Conservation (phyloP, 1,284 basidiomycete genomes). For the Boletus mariae region DNA sequence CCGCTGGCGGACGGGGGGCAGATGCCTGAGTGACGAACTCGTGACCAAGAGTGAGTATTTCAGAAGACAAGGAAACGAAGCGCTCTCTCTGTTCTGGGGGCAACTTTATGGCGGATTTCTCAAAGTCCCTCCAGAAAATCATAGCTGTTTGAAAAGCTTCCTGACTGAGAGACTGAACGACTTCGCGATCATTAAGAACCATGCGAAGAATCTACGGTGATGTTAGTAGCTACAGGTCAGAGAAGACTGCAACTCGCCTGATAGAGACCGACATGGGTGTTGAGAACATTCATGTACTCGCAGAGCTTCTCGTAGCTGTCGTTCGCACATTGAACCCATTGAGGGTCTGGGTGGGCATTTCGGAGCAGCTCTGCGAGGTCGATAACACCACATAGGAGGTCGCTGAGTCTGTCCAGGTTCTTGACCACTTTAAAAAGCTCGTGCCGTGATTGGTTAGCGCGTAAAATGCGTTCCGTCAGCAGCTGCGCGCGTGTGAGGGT, state of each 20-base stretch:
- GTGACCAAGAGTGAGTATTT: constrained; percentile 86
- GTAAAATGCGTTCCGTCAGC: constrained; percentile 71
- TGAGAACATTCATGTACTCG: constrained; percentile 97
- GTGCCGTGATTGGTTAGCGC: constrained; percentile 56
- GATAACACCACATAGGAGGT: constrained; percentile 93
- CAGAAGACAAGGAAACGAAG: constrained; percentile 90
- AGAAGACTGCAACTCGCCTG: constrained; percentile 52
- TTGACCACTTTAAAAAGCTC: constrained; percentile 86
- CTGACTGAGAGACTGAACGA: constrained; percentile 57
- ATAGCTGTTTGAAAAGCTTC: constrained; percentile 82
- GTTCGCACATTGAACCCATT: constrained; percentile 85
- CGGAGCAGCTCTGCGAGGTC: constrained; percentile 93
- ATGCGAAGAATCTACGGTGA: constrained; percentile 53
- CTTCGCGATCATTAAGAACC: constrained; percentile 59
- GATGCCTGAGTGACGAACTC: constrained; percentile 74
- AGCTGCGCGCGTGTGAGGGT: constrained; percentile 71
- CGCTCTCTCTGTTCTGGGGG: constrained; percentile 72
- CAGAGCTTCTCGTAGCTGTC: constrained; percentile 88
- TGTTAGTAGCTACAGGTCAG: constrained; percentile 5
- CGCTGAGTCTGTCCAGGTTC: constrained; percentile 92
- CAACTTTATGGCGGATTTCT: constrained; percentile 93
- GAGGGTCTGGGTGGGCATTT: constrained; percentile 85
- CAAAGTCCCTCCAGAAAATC: constrained; percentile 95
- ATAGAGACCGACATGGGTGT: constrained; percentile 92
- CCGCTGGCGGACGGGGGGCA: constrained; percentile 57